Evolutionary conservation across 78 protist species (phyloP), one percentile per base, ranked within the genome.

Genomic region (Neovahlkampfia damariscottae): DNA sequence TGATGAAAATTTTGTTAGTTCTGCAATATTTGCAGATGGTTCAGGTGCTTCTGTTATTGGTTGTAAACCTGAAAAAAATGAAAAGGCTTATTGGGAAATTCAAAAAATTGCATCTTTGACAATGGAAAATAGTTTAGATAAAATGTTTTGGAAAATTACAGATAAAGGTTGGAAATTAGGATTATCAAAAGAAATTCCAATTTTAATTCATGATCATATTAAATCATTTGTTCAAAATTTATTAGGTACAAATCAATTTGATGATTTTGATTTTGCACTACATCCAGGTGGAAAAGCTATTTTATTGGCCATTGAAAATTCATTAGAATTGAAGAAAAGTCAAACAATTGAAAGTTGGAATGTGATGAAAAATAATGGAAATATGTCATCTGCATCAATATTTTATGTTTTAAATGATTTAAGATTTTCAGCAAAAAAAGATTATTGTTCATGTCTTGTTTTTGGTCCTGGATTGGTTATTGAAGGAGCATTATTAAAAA

Each of bases 261-360:
- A 50, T 19, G 62, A 50, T 50, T 50, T 19, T 50, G 62, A 50
- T 50, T 50, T 19, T 19, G 19, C 34, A n/a, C 19, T 50, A 19
- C 62, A 50, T 19, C 62, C 62, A n/a, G 62, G 62, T n/a, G 62
- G 62, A 50, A 50, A 50, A 50, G 62, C 62, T 19, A 50, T 50
- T 50, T 19, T 50, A 19, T 19, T 50, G 62, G 62, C 62, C 62
- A 50, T 50, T 19, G 62, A 50, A 19, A 50, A 50, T 50, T 19
- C 62, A 19, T 50, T 50, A 19, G 62, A 19, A 50, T 50, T 50
- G 19, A n/a, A 19, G 34, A 50, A 50, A 50, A 19, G 19, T n/a
- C 62, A 50, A 50, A 50, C 62, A 19, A 50, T n/a, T 50, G 19
- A 19, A n/a, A n/a, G 34, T 50, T 50, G 62, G 62, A 19, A 50